Evolutionary conservation across 148 eudicot species (phyloP), one percentile per base, ranked within the genome.

Genomic region (Rhododendron henanense): DNA sequence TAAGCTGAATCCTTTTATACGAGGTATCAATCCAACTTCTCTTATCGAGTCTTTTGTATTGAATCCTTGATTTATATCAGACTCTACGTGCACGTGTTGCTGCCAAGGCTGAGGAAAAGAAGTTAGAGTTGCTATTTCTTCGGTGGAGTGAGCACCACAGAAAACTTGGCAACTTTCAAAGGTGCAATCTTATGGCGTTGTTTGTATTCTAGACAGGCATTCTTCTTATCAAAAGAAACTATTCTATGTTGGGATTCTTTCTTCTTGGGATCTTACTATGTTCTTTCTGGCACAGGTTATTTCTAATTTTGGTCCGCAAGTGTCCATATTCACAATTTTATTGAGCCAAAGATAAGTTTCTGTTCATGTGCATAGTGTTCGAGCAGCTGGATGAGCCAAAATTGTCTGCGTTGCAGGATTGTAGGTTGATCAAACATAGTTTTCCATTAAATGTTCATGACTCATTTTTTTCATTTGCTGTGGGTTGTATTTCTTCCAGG

Each of bases 301-400:
- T 94, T 96, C 93, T 96, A 88, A 92, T 93, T 94, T 94, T 88
- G 98, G 96, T 93, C 96, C 93, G 89, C 92, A 96, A 92, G 97
- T 93, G 89, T 96, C 91, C 96, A 94, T 96, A 96, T 96, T 94
- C 96, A 94, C 96, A 95, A 93, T 96, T 95, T 95, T 94, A 92
- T 93, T 93, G 98, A 95, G 97, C 90, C 94, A 86, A 95, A 95
- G 99, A 95, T 96, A 96, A 96, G 99, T 95, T 93, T 94, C 98
- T 89, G 85, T 91, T 90, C 92, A 90, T 90, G 93, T 93, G 91
- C 94, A 93, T 93, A 91, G 89, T 79, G 86, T 88, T 92, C 90
- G 91, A 89, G 92, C 92, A 82, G 88, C 89, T 90, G 85, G 90
- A 89, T 92, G 90, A 87, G 83, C 88, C 39, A 57, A 74, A 61